A percentile compares a stretch with the other conserved stretches of the same genome.
These are phyloP conservation scores for Choiromyces venosus DNA, from an alignment of 495 filamentous ascomycete species.

Conservation along the genomic window DNA sequence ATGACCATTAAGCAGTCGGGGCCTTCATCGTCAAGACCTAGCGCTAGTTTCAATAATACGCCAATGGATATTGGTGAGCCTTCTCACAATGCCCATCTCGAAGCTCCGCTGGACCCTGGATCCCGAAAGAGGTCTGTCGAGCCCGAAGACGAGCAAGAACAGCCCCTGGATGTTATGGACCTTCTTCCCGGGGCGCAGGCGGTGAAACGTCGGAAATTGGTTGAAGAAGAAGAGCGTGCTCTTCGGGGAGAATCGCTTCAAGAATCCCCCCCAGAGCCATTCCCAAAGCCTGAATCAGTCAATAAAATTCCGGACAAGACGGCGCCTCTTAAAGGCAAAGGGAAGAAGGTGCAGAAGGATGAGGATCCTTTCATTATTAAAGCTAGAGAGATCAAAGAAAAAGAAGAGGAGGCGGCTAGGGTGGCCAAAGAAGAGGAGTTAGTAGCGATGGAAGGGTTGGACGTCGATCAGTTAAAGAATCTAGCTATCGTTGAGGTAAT, in stretches of 20 bases:
- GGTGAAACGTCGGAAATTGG: constrained; percentile 39
- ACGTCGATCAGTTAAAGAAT: constrained; percentile 69
- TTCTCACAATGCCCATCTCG: background rate
- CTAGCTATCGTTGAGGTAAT: constrained; percentile 78
- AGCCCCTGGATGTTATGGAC: constrained; percentile 36
- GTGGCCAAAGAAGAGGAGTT: constrained; percentile 45
- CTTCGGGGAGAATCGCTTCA: constrained; percentile 19
- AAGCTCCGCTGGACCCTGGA: background rate
- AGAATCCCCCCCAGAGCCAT: constrained; percentile 16
- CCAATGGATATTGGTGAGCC: background rate
- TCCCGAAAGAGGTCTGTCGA: constrained; percentile 17
- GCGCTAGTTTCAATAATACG: background rate
- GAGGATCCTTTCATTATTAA: constrained; percentile 28
- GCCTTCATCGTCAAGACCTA: background rate
- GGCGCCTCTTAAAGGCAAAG: constrained; percentile 7
- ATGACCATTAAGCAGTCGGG: background rate
- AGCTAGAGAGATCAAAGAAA: constrained; percentile 31
- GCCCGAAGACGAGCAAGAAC: constrained; percentile 6
- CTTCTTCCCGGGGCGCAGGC: constrained; percentile 33
- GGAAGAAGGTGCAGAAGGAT: constrained; percentile 11
- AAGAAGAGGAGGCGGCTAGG: constrained; percentile 25
- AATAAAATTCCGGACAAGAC: constrained; percentile 4
- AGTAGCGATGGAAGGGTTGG: constrained; percentile 59
- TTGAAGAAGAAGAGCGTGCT: constrained; percentile 33
- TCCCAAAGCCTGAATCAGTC: constrained; percentile 1